Conservation (phyloP, 495 filamentous ascomycete species). For the Trichocladium uniseriatum region DNA sequence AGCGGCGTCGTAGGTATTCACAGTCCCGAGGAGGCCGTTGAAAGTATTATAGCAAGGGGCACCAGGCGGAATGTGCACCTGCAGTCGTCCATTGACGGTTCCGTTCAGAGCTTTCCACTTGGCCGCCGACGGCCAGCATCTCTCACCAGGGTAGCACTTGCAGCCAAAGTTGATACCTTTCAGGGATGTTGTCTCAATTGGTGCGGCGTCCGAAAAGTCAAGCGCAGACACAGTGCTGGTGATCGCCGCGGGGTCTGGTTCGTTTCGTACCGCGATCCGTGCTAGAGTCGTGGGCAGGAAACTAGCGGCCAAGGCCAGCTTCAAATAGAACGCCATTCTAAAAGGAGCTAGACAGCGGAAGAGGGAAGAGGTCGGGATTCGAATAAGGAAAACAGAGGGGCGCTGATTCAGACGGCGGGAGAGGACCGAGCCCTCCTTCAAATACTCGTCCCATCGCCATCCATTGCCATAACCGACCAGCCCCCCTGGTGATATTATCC, state of each 20-base stretch:
- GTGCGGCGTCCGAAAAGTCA: slow-evolving; percentile 7
- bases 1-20: slow-evolving; percentile 32
- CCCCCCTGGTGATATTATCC: neutral
- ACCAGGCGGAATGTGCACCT: slow-evolving; percentile 29
- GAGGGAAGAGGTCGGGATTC: neutral
- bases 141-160: slow-evolving; percentile 34
- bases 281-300: neutral
- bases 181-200: neutral
- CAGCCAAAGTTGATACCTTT: slow-evolving; percentile 29
- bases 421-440: too few species aligned
- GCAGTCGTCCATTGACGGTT: slow-evolving; percentile 31
- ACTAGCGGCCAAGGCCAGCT: neutral
- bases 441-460: too few species aligned
- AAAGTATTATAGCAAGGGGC: slow-evolving; percentile 33
- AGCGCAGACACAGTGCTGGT: neutral
- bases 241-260: neutral
- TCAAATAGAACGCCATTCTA: neutral
- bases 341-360: too few species aligned
- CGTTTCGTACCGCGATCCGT: neutral
- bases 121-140: slow-evolving; percentile 31
- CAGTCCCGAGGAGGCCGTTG: slow-evolving; percentile 28
- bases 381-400: too few species aligned
- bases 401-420: too few species aligned
- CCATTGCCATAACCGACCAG: too few species aligned
- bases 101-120: slow-evolving; percentile 31